Base-by-base conservation (phyloP, 495 filamentous ascomycete genomes). In the Hamigera avellanea region DNA sequence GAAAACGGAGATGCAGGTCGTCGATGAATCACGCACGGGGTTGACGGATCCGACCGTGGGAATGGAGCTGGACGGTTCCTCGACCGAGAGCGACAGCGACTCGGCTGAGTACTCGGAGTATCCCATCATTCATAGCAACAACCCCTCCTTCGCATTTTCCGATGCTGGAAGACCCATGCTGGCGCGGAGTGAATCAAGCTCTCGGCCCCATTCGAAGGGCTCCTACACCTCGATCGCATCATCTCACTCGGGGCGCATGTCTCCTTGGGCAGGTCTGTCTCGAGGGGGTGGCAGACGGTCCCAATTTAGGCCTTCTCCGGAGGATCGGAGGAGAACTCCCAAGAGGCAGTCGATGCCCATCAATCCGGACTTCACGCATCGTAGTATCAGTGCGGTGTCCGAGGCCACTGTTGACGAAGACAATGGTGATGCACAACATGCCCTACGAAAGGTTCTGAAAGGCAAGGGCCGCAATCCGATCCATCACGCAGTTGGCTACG, bases 401-500 rank as follows among this genome's bases (percentile, higher is more conserved):
- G 73, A 75, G 42, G 76, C 73, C 15, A 56, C 78, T 8, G 57
- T 73, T 26, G 64, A 65, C 37, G 58, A 76, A 37, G 56, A 68
- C 39, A 59, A 62, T 44, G 67, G 75, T 43, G 69, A 69, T 54
- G 62, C 72, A 40, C 52, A 75, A 50, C 53, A 72, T 48, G 83
- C 83, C 38, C 59, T 93, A 19, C 78, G 78, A 19, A 84, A 83
- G 54, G 69, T 93, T 13, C 61, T 83, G 13, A 76, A 81, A 50
- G 73, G 66, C 27, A 70, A 80, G 15, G 53, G 59, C 18, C 72
- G 75, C 35, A 73, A 70, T 35, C 56, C 62, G 15, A 48, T 60
- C 33, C 47, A 43, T 39, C 62, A 45, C 50, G 64, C 47, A 28
- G 51, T 54, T 19, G 42, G 48, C 26, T 60, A 57, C 33, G 43